Conservation (phyloP, 2,329 filamentous ascomycete genomes). For the Penicillium concentricum region DNA sequence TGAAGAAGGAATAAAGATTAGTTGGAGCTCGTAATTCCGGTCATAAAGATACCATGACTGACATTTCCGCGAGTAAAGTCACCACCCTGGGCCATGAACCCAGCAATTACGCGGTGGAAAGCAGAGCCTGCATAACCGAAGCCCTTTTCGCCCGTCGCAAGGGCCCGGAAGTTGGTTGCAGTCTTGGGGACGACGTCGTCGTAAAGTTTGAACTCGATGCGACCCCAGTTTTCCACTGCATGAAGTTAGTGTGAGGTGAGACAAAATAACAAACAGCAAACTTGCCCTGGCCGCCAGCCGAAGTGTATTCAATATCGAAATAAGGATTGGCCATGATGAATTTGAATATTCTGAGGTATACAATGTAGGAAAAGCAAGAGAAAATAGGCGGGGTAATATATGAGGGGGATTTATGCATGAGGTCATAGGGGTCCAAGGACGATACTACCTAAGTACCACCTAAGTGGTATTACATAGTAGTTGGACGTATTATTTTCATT, state of each 20-base stretch:
- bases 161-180: slow-evolving; percentile 73
- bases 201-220: slow-evolving; percentile 84
- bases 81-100: slow-evolving; percentile 91
- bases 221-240: slow-evolving; percentile 48
- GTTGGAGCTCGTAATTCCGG: background rate
- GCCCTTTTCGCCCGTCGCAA: slow-evolving; percentile 76
- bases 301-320: background rate
- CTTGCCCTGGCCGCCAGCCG: background rate
- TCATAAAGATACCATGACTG: slow-evolving; percentile 40
- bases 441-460: no score
- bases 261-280: no score
- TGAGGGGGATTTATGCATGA: background rate
- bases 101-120: slow-evolving; percentile 86
- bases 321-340: background rate
- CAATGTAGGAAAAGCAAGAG: no score
- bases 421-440: no score
- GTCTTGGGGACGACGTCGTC: slow-evolving; percentile 83
- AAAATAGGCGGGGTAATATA: background rate
- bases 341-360: background rate
- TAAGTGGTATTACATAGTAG: no score
- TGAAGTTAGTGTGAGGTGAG: background rate
- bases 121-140: slow-evolving; percentile 76
- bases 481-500: background rate
- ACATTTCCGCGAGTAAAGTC: slow-evolving; percentile 90
- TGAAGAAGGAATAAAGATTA: slow-evolving; percentile 34